phyloP scores from a whole-genome alignment of 2,329 filamentous ascomycete genomes.

The Hymenoscyphus fructigenus region DNA sequence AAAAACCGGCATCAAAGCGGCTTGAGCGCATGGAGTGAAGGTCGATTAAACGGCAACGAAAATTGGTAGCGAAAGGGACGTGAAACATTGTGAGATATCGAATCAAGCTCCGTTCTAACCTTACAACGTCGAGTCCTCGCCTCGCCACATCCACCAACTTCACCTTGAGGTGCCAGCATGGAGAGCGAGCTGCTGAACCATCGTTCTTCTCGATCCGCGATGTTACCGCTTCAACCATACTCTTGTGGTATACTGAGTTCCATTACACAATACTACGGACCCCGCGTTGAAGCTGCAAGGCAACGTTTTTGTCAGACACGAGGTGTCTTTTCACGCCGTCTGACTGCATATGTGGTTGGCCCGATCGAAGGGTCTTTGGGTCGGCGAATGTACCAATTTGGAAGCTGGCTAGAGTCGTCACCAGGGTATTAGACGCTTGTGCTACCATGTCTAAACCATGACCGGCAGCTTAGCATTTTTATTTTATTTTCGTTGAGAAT shows the following conservation, averaged over 20 bases:
- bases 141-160: too few relatives aligned
- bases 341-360: slow-evolving; percentile 1
- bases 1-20: slow-evolving; percentile 1
- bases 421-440: not conserved
- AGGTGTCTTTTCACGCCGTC: not conserved
- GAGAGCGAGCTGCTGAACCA: too few relatives aligned
- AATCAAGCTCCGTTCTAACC: too few relatives aligned
- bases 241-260: not conserved
- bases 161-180: too few relatives aligned
- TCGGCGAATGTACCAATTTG: not conserved
- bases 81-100: slow-evolving; percentile 4
- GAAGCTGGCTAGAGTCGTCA: not conserved
- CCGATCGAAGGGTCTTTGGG: not conserved
- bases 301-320: not conserved
- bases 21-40: not conserved
- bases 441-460: not conserved
- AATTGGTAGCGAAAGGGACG: slow-evolving; percentile 4
- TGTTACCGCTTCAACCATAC: not conserved
- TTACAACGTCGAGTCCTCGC: too few relatives aligned
- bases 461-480: not conserved
- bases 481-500: not conserved
- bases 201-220: not conserved
- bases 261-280: not conserved
- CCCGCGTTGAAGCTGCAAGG: not conserved
- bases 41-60: not conserved